Conservation (phyloP, 2,329 filamentous ascomycete genomes). For the Monilinia aucupariae region DNA sequence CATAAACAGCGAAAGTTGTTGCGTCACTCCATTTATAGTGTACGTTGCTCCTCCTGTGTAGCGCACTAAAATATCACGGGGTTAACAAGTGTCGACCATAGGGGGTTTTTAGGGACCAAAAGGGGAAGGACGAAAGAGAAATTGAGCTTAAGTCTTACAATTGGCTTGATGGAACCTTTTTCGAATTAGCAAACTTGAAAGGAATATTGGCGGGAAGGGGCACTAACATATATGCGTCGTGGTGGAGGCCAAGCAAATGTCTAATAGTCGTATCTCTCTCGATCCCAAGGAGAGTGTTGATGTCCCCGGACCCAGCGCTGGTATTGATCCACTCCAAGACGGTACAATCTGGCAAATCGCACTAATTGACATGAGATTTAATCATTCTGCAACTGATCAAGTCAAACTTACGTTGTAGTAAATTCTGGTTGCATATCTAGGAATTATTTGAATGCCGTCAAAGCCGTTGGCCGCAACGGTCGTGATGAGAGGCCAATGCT, state of each 20-base stretch:
- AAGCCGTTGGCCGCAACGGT: slow-evolving; percentile 48
- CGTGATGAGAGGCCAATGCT: slow-evolving; percentile 52
- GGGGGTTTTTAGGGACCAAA: background rate
- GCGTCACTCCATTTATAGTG: slow-evolving; percentile 17
- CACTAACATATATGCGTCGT: slow-evolving; percentile 28
- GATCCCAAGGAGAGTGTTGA: slow-evolving; percentile 45
- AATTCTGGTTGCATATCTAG: slow-evolving; percentile 56
- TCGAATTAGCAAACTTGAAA: background rate
- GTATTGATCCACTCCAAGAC: slow-evolving; percentile 55
- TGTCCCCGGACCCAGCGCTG: slow-evolving; percentile 48
- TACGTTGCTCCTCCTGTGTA: slow-evolving; percentile 13
- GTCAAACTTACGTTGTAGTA: slow-evolving; percentile 48
- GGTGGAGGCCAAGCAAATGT: slow-evolving; percentile 48
- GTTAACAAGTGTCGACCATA: background rate
- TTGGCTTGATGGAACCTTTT: slow-evolving; percentile 46
- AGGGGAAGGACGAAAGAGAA: background rate
- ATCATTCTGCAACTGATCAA: background rate
- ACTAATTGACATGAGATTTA: slow-evolving; percentile 30
- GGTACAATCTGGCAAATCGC: slow-evolving; percentile 51
- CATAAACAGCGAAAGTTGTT: slow-evolving; percentile 12
- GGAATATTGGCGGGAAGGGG: no score
- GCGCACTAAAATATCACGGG: slow-evolving; percentile 1
- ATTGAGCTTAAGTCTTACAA: background rate
- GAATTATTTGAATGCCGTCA: slow-evolving; percentile 51
- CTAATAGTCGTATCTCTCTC: slow-evolving; percentile 49